These are phyloP conservation scores for Exophiala calicioides DNA, from an alignment of 2,329 filamentous ascomycete genomes.

Conservation along the genomic window DNA sequence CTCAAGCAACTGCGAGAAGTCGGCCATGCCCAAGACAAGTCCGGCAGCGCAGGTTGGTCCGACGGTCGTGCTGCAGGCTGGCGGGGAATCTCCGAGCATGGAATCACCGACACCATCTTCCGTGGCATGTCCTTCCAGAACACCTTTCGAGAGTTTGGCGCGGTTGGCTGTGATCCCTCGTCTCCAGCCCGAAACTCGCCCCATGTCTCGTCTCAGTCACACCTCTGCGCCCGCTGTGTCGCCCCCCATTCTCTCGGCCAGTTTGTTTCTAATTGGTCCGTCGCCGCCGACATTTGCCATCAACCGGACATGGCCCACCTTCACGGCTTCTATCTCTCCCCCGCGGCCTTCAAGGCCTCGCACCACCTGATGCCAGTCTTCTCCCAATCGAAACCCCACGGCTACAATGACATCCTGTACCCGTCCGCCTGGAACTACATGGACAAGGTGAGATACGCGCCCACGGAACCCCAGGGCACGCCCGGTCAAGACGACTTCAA, in stretches of 20 bases:
- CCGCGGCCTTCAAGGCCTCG: conserved; percentile 62
- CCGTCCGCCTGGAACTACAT: conserved; percentile 65
- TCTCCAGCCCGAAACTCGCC: conserved; percentile 59
- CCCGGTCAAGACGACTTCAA: conserved; percentile 22
- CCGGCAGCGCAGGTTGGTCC: conserved; percentile 38
- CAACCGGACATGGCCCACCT: conserved; percentile 74
- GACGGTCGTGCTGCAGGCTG: conserved; percentile 40
- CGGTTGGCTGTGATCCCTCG: conserved; percentile 61
- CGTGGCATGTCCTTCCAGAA: conserved; percentile 43
- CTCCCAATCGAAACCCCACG: conserved; percentile 69
- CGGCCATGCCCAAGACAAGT: conserved; percentile 27
- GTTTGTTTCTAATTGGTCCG: conserved; percentile 66
- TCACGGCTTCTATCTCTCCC: conserved; percentile 71
- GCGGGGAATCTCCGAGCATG: conserved; percentile 39
- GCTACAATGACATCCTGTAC: conserved; percentile 76
- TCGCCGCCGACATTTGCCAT: conserved; percentile 68
- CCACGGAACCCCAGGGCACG: conserved; percentile 47
- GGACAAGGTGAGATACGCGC: conserved; percentile 56
- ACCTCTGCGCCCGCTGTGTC: conserved; percentile 65
- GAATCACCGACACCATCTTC: conserved; percentile 41
- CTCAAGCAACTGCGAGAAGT: conserved; percentile 40
- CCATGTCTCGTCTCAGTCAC: conserved; percentile 63
- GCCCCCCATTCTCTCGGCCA: conserved; percentile 66
- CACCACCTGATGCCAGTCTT: conserved; percentile 72
- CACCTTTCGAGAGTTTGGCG: conserved; percentile 45